Percentiles rank a stretch among this genome's conserved stretches.
phyloP scores from a whole-genome alignment of 2,329 filamentous ascomycete species.

The Trichophyton mentagrophytes region DNA sequence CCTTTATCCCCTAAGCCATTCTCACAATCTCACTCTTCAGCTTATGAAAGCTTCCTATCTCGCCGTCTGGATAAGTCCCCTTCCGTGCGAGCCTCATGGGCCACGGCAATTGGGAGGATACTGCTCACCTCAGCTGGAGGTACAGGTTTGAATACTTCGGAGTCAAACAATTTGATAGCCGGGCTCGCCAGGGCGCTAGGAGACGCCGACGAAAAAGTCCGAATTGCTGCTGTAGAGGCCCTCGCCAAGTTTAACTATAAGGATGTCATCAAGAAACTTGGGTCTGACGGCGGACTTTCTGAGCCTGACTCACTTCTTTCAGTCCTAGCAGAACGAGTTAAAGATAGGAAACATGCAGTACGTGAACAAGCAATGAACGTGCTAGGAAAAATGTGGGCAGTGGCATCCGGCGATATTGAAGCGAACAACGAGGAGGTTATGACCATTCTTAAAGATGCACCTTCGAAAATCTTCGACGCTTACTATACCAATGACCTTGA shows the following conservation, averaged over 20 bases:
- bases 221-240: conserved; percentile 74
- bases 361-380: conserved; percentile 78
- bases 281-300: conserved; percentile 58
- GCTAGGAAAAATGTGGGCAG: conserved; percentile 82
- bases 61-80: conserved; percentile 77
- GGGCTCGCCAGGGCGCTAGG: conserved; percentile 67
- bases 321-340: conserved; percentile 73
- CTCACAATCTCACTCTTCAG: conserved; percentile 61
- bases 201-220: conserved; percentile 82
- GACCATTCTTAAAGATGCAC: conserved; percentile 65
- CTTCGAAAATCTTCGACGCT: conserved; percentile 71
- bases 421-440: conserved; percentile 66
- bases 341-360: conserved; percentile 70
- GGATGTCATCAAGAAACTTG: conserved; percentile 71
- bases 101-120: conserved; percentile 69
- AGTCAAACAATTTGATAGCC: conserved; percentile 62
- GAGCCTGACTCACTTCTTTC: conserved; percentile 66
- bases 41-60: conserved; percentile 74
- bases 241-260: conserved; percentile 69
- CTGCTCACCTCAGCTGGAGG: conserved; percentile 82
- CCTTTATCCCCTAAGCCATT: conserved; percentile 85
- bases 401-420: conserved; percentile 74
- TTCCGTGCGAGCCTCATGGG: conserved; percentile 74
- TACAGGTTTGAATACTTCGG: conserved; percentile 71
- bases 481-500: conserved; percentile 84